Evolutionary conservation across 2,329 filamentous ascomycete species (phyloP), one percentile per base, ranked within the genome.

Genomic region (Botryotinia calthae): DNA sequence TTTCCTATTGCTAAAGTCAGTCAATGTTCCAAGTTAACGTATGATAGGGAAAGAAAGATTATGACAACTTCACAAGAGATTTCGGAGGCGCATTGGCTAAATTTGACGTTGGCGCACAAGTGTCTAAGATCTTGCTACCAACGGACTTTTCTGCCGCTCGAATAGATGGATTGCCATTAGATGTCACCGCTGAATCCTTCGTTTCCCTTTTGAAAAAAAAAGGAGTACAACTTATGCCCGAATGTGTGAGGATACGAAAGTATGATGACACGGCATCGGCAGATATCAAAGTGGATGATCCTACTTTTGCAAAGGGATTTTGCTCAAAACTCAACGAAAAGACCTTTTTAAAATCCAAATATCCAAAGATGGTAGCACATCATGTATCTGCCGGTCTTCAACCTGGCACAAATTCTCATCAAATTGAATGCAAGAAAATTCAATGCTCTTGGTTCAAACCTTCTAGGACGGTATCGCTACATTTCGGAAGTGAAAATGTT

Each of bases 401-500:
- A 4, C 10, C 64, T 4, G 64, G 72, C 62, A 72, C 71, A 56
- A 72, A 69, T 75, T 4, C 71, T 73, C 22, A 75, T 73, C 61
- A 61, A 72, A 73, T 73, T 44, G 76, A 76, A 68, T 79, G 75
- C 74, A 77, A 75, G 71, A 79, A 79, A 67, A 74, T 79, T 44
- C 71, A 76, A 34, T 73, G 74, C 59, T 79, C 78, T 22, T 79
- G 78, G 78, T 74, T 78, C 67, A 79, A 76, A 73, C 40, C 78
- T n/a, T 74, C 77, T 65, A 73, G 69, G 73, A 73, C 61, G 51
- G 75, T 73, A 22, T 76, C 75, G 76, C 28, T 79, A 59, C 76
- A 78, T 65, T 79, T 77, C 70, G 76, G 76, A 51, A 76, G 74
- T 54, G 74, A 71, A 31, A 72, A 75, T 6, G 76, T 79, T 58